These are phyloP conservation scores for Metarhizium brunneum DNA, from an alignment of 2,329 filamentous ascomycete species.

Conservation along the genomic window DNA sequence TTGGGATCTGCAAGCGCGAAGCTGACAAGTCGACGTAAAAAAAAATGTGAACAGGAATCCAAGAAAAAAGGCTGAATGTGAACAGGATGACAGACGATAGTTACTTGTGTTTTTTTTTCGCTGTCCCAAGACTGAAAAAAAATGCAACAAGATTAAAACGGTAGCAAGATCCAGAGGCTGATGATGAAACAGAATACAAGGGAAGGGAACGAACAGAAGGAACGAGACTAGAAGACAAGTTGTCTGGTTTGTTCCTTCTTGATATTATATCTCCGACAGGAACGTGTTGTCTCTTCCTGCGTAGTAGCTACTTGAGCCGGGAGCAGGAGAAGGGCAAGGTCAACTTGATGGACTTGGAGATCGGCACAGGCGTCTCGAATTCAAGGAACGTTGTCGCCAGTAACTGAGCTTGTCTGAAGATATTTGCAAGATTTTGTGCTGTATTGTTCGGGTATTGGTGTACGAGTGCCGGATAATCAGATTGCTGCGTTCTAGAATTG, in stretches of 20 bases:
- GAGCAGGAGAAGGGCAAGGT: not conserved
- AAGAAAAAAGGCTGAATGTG: not conserved
- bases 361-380: not conserved
- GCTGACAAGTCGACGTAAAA: slow-evolving; percentile 3
- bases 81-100: not conserved
- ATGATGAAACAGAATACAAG: not conserved
- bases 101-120: not conserved
- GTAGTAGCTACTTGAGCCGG: not conserved
- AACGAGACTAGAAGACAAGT: not conserved
- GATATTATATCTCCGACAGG: not conserved
- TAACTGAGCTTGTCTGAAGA: not conserved
- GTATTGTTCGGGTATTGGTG: not conserved
- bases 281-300: not conserved
- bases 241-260: not conserved
- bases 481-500: not conserved
- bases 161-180: not conserved
- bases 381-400: not conserved
- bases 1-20: not conserved
- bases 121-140: not conserved
- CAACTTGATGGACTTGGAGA: not conserved
- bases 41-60: slow-evolving; percentile 7
- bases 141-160: not conserved
- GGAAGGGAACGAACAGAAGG: not conserved
- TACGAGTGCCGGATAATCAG: not conserved
- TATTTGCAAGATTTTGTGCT: not conserved